Evolutionary conservation across 1,284 basidiomycete species (phyloP).

Genomic region (Tylopilus sp.): DNA sequence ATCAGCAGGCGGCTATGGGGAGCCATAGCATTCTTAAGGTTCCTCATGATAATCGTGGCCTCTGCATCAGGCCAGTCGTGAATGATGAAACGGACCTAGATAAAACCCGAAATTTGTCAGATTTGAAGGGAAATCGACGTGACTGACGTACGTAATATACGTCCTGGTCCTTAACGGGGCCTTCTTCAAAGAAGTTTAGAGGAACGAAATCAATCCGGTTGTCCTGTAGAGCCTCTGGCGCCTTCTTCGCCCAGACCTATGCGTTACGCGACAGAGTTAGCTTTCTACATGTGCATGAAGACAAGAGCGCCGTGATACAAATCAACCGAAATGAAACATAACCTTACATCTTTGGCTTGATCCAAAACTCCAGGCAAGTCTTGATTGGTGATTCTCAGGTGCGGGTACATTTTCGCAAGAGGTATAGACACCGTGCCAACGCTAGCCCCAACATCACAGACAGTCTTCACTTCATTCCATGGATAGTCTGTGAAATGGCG

Average conservation of each 20-base stretch:
- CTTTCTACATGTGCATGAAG: no score
- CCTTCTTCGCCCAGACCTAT: slow-evolving; percentile 36
- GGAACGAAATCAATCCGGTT: slow-evolving; percentile 37
- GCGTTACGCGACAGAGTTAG: slow-evolving; percentile 1
- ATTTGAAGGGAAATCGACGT: background rate
- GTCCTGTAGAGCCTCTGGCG: slow-evolving; percentile 33
- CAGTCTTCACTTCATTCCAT: slow-evolving; percentile 39
- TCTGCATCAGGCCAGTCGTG: slow-evolving; percentile 27
- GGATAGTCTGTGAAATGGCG: slow-evolving; percentile 35
- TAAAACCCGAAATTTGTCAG: background rate
- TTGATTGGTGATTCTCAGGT: slow-evolving; percentile 43
- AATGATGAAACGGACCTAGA: slow-evolving; percentile 27
- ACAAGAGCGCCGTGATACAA: no score
- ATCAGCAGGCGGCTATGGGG: slow-evolving; percentile 27
- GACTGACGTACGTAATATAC: slow-evolving; percentile 40
- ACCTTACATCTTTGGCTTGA: slow-evolving; percentile 31
- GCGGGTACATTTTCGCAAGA: slow-evolving; percentile 38
- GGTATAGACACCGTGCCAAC: slow-evolving; percentile 41
- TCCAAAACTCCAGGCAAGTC: slow-evolving; percentile 40
- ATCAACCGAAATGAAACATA: background rate
- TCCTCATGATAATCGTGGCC: slow-evolving; percentile 20
- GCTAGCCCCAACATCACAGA: slow-evolving; percentile 50
- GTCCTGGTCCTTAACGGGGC: slow-evolving; percentile 39
- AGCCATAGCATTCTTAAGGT: slow-evolving; percentile 21
- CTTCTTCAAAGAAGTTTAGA: slow-evolving; percentile 44